Evolutionary conservation across 1,139 yeast genomes (phyloP).

Genomic region (Saccharomyces hybrid): DNA sequence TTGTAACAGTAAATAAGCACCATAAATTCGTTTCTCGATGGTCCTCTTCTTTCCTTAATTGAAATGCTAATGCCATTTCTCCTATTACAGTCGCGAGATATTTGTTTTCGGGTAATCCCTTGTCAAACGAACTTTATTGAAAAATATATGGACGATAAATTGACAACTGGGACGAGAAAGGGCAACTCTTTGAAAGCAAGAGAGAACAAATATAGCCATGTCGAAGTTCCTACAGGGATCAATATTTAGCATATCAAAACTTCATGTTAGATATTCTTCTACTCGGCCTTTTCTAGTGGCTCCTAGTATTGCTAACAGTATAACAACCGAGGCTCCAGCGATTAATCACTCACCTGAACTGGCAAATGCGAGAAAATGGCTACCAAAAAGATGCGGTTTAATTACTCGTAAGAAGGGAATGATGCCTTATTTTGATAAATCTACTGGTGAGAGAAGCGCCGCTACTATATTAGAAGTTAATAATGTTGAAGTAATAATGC

Average conservation of each 20-base stretch:
- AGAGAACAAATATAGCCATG: background rate
- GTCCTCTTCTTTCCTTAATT: background rate
- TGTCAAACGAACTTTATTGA: background rate
- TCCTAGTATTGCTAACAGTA: slow-evolving; percentile 17
- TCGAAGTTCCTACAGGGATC: background rate
- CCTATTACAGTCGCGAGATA: background rate
- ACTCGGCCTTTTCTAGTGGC: slow-evolving; percentile 16
- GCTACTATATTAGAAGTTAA: slow-evolving; percentile 85
- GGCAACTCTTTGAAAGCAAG: background rate
- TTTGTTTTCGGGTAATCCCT: background rate
- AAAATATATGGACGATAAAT: background rate
- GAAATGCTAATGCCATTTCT: background rate
- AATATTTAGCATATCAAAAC: background rate
- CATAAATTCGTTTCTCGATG: background rate
- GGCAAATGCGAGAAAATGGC: slow-evolving; percentile 56
- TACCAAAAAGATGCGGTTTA: slow-evolving; percentile 74
- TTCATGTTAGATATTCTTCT: slow-evolving; percentile 3
- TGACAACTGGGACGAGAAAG: background rate
- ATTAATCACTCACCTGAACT: slow-evolving; percentile 50
- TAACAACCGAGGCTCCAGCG: slow-evolving; percentile 31
- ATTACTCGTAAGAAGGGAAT: slow-evolving; percentile 82
- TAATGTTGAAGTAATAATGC: slow-evolving; percentile 75
- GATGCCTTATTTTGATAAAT: slow-evolving; percentile 72
- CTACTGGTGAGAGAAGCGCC: slow-evolving; percentile 60
- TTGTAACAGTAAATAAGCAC: background rate